Evolutionary conservation across 2,329 filamentous ascomycete genomes (phyloP).

Genomic region (Pyrenophora teres): DNA sequence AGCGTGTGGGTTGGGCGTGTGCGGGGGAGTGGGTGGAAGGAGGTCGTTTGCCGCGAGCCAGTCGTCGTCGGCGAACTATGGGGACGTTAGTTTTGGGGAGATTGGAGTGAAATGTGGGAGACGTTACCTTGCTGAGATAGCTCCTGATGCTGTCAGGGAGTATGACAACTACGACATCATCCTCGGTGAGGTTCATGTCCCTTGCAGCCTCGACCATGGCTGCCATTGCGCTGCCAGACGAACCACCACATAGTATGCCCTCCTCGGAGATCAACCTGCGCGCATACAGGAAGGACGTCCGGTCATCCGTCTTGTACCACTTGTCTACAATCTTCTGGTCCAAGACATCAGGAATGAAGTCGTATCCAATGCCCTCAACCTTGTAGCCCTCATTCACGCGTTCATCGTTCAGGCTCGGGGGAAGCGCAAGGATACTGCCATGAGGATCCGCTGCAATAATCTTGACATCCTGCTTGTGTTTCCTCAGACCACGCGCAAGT

Average conservation of each 20-base stretch:
- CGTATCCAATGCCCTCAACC: constrained; percentile 98
- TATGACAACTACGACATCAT: constrained; percentile 87
- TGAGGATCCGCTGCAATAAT: constrained; percentile 91
- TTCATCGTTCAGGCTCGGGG: constrained; percentile 77
- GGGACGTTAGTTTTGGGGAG: constrained; percentile 17
- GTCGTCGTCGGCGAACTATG: constrained; percentile 90
- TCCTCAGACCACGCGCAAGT: constrained; percentile 79
- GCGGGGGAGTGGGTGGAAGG: constrained; percentile 64
- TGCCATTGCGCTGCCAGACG: constrained; percentile 88
- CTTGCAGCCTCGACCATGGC: constrained; percentile 77
- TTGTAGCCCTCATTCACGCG: constrained; percentile 87
- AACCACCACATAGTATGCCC: constrained; percentile 89
- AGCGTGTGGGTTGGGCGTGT: constrained; percentile 29
- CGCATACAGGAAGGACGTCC: constrained; percentile 88
- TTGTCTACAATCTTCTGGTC: constrained; percentile 79
- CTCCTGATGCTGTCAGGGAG: constrained; percentile 95
- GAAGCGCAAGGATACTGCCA: constrained; percentile 87
- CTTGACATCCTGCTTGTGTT: constrained; percentile 84
- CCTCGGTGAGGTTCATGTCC: constrained; percentile 76
- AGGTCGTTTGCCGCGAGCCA: constrained; percentile 98
- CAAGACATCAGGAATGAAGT: constrained; percentile 95
- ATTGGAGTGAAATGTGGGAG: neutral
- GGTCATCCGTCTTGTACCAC: constrained; percentile 98
- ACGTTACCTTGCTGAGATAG: constrained; percentile 81
- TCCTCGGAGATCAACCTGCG: constrained; percentile 90